Percentiles rank a stretch among this genome's conserved stretches.
phyloP scores from a whole-genome alignment of 192 early-diverging fungal genomes.

The Endogone sp. region DNA sequence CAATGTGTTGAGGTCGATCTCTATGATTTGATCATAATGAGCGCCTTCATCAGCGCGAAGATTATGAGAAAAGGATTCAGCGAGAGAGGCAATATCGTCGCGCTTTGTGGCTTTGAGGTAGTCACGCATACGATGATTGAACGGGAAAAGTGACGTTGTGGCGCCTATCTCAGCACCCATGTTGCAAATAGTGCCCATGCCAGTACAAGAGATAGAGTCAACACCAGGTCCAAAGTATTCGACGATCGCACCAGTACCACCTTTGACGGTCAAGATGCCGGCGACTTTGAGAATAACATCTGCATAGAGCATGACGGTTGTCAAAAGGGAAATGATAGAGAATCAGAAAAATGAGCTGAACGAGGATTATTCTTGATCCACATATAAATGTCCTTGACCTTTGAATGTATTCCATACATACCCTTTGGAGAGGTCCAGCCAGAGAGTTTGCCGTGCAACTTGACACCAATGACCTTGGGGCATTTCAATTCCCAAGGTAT shows the following conservation, averaged over 20 bases:
- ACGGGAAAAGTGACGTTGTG: slow-evolving; percentile 96
- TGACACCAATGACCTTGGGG: slow-evolving; percentile 92
- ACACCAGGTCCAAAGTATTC: slow-evolving; percentile 98
- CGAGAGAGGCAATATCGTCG: slow-evolving; percentile 69
- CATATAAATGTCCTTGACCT: not conserved
- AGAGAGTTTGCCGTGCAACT: slow-evolving; percentile 78
- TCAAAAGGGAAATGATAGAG: not conserved
- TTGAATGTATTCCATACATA: slow-evolving; percentile 11
- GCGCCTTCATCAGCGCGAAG: slow-evolving; percentile 84
- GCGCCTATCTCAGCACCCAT: slow-evolving; percentile 99
- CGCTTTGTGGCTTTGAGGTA: slow-evolving; percentile 90
- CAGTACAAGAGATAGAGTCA: slow-evolving; percentile 91
- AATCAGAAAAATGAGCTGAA: not conserved
- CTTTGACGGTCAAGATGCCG: slow-evolving; percentile 94
- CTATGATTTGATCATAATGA: slow-evolving; percentile 89
- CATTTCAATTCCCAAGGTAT: slow-evolving; percentile 99
- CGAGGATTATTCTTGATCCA: too few species aligned
- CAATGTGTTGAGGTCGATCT: slow-evolving; percentile 88
- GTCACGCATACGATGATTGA: slow-evolving; percentile 86
- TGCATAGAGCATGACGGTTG: not conserved
- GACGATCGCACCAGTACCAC: slow-evolving; percentile 94
- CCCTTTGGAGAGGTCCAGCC: slow-evolving; percentile 93
- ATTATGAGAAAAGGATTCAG: slow-evolving; percentile 84
- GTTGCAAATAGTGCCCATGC: slow-evolving; percentile 99
- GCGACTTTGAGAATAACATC: slow-evolving; percentile 95